Base-by-base conservation (phyloP, 2,329 filamentous ascomycete genomes). In the Aciculosporium take region DNA sequence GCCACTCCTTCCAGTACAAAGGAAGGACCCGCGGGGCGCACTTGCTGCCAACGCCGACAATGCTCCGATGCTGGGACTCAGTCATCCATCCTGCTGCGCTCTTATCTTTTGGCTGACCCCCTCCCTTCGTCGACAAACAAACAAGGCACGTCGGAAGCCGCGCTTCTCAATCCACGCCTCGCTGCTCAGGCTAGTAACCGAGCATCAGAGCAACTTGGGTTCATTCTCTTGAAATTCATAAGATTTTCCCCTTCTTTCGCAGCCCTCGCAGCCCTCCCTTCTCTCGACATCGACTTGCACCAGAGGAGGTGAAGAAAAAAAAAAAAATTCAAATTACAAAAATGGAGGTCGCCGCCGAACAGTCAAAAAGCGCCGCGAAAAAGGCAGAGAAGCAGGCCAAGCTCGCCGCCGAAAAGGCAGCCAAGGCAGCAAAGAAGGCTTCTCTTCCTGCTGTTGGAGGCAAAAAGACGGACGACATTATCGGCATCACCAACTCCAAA, bases 401-500 rank as follows among this genome's bases (percentile, higher is more conserved):
- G 56, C 63, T 71, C 57, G 74, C 72, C 23, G 71, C 74, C 39
- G 72, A 74, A 33, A 79, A 79, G 59, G 73, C 73, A 40, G 71
- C 71, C 34, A 78, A 78, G 62, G 72, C 72, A 18, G 71, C 72
- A 28, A 77, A 76, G 62, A 67, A 74, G 55, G 49, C 55, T 40
- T 51, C 36, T 13, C 55, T 76, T 39, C 63, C 71, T 21, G 62
- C 76, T 20, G 70, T 72, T 27, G 71, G 71, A 41, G 69, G 69
- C 53, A 77, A 77, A 65, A 76, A 77, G 63, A 53, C 64, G 8
- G 73, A 76, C 56, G 74, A 79, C 49, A 76, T 93, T 49, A 93
- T 91, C 53, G 88, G 88, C 49, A 94, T 95, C 55, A 91, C 88
- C 48, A 78, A 83, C 46, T 72, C 74, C 48, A 96, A 95, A 65